Evolutionary conservation across 140 eudicot species (phyloP), one percentile per base, ranked within the genome.

Genomic region (Bidens hawaiensis): DNA sequence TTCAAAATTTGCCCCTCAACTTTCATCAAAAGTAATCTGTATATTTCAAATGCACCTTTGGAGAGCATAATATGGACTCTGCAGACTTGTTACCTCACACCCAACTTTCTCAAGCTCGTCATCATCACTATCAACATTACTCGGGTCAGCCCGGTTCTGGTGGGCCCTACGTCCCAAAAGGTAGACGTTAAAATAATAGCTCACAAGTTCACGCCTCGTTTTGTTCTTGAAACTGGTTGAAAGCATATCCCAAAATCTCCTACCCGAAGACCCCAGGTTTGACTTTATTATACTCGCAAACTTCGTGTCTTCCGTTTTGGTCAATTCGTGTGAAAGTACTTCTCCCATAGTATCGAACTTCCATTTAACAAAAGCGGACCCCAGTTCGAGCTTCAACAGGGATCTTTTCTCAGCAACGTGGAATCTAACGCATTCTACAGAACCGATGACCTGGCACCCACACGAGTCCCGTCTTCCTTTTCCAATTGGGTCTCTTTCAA

Each of bases 401-500:
- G 2, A 57, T 64, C 83, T 76, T 55, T 77, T 87, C 64, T 72
- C 85, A 18, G 72, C 6, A 28, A 87, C 45, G 55, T 87, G 98
- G 67, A 84, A 84, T 16, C 78, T 73, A 10, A 91, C 82, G 42
- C 98, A 91, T 23, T 82, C 89, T 5, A 55, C 8, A 1, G 98
- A 87, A 61, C 87, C 93, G 3, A 57, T 63, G 54, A 56, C 59
- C 36, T 75, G 74, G 47, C 98, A 87, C 5, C 95, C 95, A 64
- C 98, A 87, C 2, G 78, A 48, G 36, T 78, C 87, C 6, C 60
- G 75, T 47, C 89, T 82, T 15, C 96, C 96, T 45, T 82, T 82
- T 27, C 96, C 96, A 34, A 81, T 71, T 4, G 75, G 85, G 27
- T 91, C 93, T 68, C 83, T 69, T 75, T 91, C 96, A 6, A 87